A percentile compares a stretch with the other conserved stretches of the same genome.
Evolutionary conservation across 2,329 filamentous ascomycete species (phyloP).

Genomic region (Neoascochyta sp.): DNA sequence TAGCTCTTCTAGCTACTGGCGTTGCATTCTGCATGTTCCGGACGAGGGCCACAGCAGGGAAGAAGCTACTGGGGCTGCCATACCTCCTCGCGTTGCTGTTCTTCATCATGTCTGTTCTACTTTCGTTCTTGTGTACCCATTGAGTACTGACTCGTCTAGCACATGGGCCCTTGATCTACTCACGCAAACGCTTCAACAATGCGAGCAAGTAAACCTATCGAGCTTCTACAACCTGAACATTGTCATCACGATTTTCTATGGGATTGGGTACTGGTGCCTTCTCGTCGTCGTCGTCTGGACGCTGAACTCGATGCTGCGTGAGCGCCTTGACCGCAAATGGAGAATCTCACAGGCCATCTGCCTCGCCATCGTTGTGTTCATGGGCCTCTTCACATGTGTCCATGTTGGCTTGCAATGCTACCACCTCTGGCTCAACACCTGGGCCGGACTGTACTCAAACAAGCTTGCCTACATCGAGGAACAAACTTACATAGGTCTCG

Average conservation of each 20-base stretch:
- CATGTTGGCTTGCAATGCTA: conserved; percentile 14
- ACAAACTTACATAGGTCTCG: conserved; percentile 5
- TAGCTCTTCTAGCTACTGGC: conserved; percentile 13
- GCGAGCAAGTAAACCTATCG: no score
- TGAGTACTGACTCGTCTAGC: no score
- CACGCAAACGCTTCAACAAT: no score
- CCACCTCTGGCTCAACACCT: no score
- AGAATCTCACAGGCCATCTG: conserved; percentile 11
- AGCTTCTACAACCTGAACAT: conserved; percentile 5
- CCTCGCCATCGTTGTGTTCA: conserved; percentile 13
- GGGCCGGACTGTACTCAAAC: no score
- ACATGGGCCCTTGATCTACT: no score
- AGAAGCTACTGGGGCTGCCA: conserved; percentile 17
- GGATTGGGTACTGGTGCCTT: conserved; percentile 18
- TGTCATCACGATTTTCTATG: conserved; percentile 15
- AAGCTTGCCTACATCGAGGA: no score
- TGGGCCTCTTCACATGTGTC: conserved; percentile 16
- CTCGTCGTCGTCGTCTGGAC: conserved; percentile 21
- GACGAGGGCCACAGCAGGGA: conserved; percentile 17
- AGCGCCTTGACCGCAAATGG: conserved; percentile 12
- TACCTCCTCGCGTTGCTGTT: conserved; percentile 13
- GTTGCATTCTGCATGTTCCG: conserved; percentile 14
- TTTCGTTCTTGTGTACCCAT: no score
- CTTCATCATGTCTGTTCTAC: conserved; percentile 19
- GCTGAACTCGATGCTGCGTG: conserved; percentile 24